Percentiles rank a stretch among this genome's conserved stretches.
phyloP scores from a whole-genome alignment of 805 yeast genomes.

The Cyberlindnera misumaiensis region DNA sequence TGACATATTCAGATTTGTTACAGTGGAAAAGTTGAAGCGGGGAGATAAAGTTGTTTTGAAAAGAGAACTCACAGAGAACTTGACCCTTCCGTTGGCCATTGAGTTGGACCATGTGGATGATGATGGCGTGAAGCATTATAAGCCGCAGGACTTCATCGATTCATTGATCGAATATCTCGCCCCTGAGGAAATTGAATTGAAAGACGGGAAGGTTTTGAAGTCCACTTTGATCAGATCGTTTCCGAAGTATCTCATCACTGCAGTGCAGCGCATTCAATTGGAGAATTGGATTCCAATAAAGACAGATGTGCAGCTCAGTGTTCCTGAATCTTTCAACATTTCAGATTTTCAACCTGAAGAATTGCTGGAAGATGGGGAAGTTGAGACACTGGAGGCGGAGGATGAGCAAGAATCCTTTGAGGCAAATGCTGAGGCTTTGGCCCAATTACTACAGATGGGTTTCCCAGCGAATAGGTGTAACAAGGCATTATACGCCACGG shows the following conservation, averaged over 20 bases:
- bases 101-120: constrained; percentile 32
- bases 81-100: constrained; percentile 54
- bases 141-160: constrained; percentile 32
- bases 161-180: constrained; percentile 44
- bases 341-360: constrained; percentile 38
- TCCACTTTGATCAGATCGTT: constrained; percentile 45
- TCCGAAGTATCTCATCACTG: constrained; percentile 67
- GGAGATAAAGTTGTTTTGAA: constrained; percentile 52
- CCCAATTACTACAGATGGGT: constrained; percentile 74
- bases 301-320: constrained; percentile 60
- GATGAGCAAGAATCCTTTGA: constrained; percentile 31
- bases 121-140: constrained; percentile 40
- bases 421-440: constrained; percentile 51
- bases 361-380: constrained; percentile 33
- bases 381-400: constrained; percentile 15
- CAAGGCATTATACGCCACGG: constrained; percentile 67
- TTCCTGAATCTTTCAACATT: constrained; percentile 44
- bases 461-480: constrained; percentile 61
- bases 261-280: constrained; percentile 73
- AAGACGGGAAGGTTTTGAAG: constrained; percentile 18
- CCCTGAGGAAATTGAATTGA: constrained; percentile 51
- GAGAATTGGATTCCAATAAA: constrained; percentile 82
- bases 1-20: constrained; percentile 53
- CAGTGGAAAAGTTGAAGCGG: constrained; percentile 57
- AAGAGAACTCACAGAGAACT: constrained; percentile 49